Evolutionary conservation across 306 rosid species (phyloP), one percentile per base, ranked within the genome.

Genomic region (Pyrus pyrifolia): DNA sequence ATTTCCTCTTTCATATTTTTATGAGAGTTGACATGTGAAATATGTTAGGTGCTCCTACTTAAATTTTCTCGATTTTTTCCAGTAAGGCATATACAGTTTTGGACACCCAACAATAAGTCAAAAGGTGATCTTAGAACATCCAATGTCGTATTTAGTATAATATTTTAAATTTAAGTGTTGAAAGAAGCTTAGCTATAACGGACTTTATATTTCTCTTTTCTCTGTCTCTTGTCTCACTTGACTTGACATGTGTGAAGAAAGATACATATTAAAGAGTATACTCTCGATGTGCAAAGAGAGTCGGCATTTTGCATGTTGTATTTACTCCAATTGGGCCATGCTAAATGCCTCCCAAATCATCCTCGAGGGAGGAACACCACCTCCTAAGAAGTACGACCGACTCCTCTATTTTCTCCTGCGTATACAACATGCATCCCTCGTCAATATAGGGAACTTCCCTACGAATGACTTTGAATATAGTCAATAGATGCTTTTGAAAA

Each of bases 281-380:
- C 52, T 4, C 51, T 45, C 2, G 5, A 45, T 3, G 51, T 45
- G 51, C 51, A 12, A 45, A 45, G 51, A 42, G 49, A 44, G 49
- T 10, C 12, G 49, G 4, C 18, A 46, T 13, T 46, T 46, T 46
- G 18, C 45, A 42, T 42, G 45, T 42, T 9, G 45, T 2, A 46
- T 46, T 4, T 46, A 25, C 19, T 46, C 53, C 53, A 49, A 4
- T 14, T 49, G 19, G 19, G 53, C 7, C 53, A 1, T 55, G 38
- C 38, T 85, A 91, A 73, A 85, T 52, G 45, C 88, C 87, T 81
- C 96, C 96, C 63, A 84, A 85, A 57, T 81, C 79, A 79, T 70
- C 81, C 83, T 87, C 91, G 10, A 90, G 87, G 70, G 73, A 68
- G 30, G 86, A 76, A 73, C 81, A 45, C 61, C 70, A 75, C 64